phyloP scores from a whole-genome alignment of 108 stramenopile species.

The Nitzschia putrida region DNA sequence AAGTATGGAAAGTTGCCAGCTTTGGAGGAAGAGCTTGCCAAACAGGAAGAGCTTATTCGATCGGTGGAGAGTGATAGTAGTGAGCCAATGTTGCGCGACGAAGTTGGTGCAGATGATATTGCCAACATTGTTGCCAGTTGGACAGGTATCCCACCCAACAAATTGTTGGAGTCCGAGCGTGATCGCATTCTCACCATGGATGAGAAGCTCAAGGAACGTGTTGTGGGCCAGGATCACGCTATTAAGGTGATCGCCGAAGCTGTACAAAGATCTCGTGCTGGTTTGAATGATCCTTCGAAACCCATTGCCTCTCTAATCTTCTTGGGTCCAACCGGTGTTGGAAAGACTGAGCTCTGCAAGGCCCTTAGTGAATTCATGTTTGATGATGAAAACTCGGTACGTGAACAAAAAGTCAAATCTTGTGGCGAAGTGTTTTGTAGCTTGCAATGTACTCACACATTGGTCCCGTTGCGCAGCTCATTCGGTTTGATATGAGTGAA shows the following conservation, averaged over 20 bases:
- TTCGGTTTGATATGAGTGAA: conserved; percentile 98
- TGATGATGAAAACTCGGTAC: conserved; percentile 77
- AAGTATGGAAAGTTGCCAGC: conserved; percentile 88
- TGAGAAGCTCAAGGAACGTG: conserved; percentile 81
- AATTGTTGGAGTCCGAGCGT: conserved; percentile 88
- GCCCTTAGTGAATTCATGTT: conserved; percentile 91
- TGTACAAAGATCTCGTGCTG: conserved; percentile 90
- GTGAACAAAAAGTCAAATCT: background rate
- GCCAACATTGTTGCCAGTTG: conserved; percentile 88
- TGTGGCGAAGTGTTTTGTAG: background rate
- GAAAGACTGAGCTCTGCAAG: conserved; percentile 93
- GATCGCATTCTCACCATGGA: conserved; percentile 92
- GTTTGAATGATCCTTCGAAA: conserved; percentile 85
- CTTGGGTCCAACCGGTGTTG: conserved; percentile 90
- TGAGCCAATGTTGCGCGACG: conserved; percentile 83
- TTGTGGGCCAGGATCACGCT: conserved; percentile 94
- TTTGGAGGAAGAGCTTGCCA: conserved; percentile 70
- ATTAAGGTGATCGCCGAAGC: conserved; percentile 89
- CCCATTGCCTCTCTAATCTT: conserved; percentile 94
- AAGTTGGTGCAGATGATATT: conserved; percentile 95
- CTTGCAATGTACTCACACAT: background rate
- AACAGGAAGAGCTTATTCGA: conserved; percentile 47
- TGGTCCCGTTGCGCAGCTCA: conserved; percentile 34
- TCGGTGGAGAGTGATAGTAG: conserved; percentile 25
- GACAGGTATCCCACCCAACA: conserved; percentile 92